These are phyloP conservation scores for Sophora flavescens DNA, from an alignment of 306 rosid genomes.

Conservation along the genomic window DNA sequence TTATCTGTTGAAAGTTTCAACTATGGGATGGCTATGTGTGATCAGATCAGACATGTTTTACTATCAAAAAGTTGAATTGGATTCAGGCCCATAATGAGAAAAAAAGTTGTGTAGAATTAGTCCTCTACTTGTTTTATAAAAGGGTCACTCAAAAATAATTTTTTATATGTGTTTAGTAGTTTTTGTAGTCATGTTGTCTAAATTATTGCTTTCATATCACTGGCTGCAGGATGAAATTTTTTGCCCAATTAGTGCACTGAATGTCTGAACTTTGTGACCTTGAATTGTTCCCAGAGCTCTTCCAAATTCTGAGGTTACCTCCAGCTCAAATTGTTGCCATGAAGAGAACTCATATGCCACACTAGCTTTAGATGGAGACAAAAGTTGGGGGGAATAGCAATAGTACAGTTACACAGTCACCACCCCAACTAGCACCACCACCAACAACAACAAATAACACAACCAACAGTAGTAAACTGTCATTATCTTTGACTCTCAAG, in stretches of 20 bases:
- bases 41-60: constrained; percentile 43
- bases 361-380: constrained; percentile 60
- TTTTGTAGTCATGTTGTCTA: constrained; percentile 40
- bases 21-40: constrained; percentile 7
- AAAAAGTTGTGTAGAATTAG: constrained; percentile 49
- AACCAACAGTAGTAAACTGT: constrained; percentile 58
- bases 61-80: constrained; percentile 43
- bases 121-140: constrained; percentile 46
- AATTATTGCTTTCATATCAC: constrained; percentile 38
- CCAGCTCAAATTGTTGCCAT: constrained; percentile 81
- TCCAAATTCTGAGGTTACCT: constrained; percentile 83
- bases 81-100: constrained; percentile 35
- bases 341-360: constrained; percentile 76
- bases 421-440: constrained; percentile 48
- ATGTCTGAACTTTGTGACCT: constrained; percentile 75
- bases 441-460: constrained; percentile 43
- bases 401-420: constrained; percentile 49
- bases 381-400: constrained; percentile 58
- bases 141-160: constrained; percentile 37
- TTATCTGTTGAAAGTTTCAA: constrained; percentile 40
- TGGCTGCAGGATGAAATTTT: constrained; percentile 91
- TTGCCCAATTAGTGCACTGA: constrained; percentile 72
- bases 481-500: constrained; percentile 80
- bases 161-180: neutral
- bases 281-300: constrained; percentile 76